Conservation (phyloP, 2,329 filamentous ascomycete species). For the Clarireedia paspali region DNA sequence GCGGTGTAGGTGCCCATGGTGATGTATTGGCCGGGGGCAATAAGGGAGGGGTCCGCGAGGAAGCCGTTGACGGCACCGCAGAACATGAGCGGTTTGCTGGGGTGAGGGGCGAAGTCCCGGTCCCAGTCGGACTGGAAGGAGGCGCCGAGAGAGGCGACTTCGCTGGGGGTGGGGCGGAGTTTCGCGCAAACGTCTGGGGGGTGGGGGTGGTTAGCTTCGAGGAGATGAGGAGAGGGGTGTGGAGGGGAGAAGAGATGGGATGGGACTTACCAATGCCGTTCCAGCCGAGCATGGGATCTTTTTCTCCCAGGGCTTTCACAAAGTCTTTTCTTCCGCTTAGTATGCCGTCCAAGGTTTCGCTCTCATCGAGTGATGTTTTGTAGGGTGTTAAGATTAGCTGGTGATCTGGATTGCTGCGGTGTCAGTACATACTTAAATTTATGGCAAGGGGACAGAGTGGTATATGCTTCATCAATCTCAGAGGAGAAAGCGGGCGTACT, state of each 20-base stretch:
- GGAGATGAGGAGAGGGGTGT: neutral
- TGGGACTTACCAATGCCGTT: constrained; percentile 37
- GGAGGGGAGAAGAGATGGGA: neutral
- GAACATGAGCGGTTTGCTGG: constrained; percentile 37
- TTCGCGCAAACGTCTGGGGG: constrained; percentile 44
- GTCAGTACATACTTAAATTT: too few species aligned
- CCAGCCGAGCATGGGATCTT: constrained; percentile 47
- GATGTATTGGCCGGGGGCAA: constrained; percentile 42
- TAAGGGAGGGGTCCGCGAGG: constrained; percentile 34
- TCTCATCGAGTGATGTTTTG: constrained; percentile 35
- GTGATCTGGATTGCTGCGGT: constrained; percentile 32
- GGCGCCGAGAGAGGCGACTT: constrained; percentile 44
- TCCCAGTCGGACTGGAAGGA: constrained; percentile 46
- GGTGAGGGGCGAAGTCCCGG: constrained; percentile 39
- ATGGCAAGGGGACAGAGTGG: neutral
- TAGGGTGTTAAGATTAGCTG: constrained; percentile 47
- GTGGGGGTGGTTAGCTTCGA: neutral
- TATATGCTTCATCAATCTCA: neutral
- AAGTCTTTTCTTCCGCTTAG: constrained; percentile 40
- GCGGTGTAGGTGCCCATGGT: constrained; percentile 45
- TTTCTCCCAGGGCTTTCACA: constrained; percentile 37
- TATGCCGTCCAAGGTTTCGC: constrained; percentile 47
- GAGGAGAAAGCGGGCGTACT: neutral
- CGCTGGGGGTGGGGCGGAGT: constrained; percentile 46
- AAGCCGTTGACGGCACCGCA: constrained; percentile 42